These are phyloP conservation scores for Calycina marina DNA, from an alignment of 2,329 filamentous ascomycete genomes.

Conservation along the genomic window DNA sequence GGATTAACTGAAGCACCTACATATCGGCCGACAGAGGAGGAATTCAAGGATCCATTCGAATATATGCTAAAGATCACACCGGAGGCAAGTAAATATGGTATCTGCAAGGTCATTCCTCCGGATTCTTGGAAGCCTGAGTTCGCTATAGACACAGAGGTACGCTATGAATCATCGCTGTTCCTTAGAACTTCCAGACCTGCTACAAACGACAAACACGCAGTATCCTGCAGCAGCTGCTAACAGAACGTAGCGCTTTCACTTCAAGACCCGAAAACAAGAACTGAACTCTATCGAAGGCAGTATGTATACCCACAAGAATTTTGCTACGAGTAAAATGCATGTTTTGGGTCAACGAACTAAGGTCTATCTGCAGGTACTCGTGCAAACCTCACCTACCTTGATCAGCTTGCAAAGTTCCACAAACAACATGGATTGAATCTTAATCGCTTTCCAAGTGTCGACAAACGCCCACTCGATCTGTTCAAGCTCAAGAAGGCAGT, in stretches of 20 bases:
- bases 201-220: not conserved
- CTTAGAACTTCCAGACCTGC: not conserved
- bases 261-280: slow-evolving; percentile 89
- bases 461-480: slow-evolving; percentile 90
- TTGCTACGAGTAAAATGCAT: not conserved
- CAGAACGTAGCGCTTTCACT: slow-evolving; percentile 70
- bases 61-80: slow-evolving; percentile 87
- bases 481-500: slow-evolving; percentile 96
- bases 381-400: slow-evolving; percentile 89
- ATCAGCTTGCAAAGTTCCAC: slow-evolving; percentile 90
- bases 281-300: slow-evolving; percentile 97
- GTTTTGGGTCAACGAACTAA: slow-evolving; percentile 13
- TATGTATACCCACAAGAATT: slow-evolving; percentile 31
- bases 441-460: slow-evolving; percentile 87
- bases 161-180: slow-evolving; percentile 1
- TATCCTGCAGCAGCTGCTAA: slow-evolving; percentile 12
- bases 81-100: slow-evolving; percentile 75
- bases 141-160: slow-evolving; percentile 90
- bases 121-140: slow-evolving; percentile 90
- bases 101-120: slow-evolving; percentile 91
- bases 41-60: slow-evolving; percentile 86
- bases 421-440: slow-evolving; percentile 91
- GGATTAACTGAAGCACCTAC: slow-evolving; percentile 81
- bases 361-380: slow-evolving; percentile 52
- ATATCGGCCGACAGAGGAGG: slow-evolving; percentile 78